Evolutionary conservation across 2,329 filamentous ascomycete species (phyloP).

Genomic region (Aspergillus sp.): DNA sequence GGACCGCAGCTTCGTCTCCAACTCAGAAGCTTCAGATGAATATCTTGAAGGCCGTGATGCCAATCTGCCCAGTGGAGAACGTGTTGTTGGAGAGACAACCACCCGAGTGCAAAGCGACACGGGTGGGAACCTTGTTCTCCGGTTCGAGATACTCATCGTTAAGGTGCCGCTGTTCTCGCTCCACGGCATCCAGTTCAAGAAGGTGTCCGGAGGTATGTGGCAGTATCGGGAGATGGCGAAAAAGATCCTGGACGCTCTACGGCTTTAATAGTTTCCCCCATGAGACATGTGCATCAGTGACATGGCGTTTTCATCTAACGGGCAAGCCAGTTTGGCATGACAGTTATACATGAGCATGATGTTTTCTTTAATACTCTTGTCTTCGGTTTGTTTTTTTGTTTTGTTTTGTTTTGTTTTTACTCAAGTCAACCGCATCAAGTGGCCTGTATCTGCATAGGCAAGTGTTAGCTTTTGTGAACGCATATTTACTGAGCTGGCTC

Average conservation of each 20-base stretch:
- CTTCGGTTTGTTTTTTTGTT: slow-evolving; percentile 17
- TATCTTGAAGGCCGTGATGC: slow-evolving; percentile 55
- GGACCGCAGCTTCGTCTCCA: slow-evolving; percentile 74
- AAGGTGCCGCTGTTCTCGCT: slow-evolving; percentile 91
- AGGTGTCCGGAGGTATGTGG: slow-evolving; percentile 92
- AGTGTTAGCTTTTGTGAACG: slow-evolving; percentile 15
- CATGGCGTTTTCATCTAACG: slow-evolving; percentile 8
- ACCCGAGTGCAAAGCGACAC: slow-evolving; percentile 90
- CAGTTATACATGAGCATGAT: slow-evolving; percentile 29
- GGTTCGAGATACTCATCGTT: slow-evolving; percentile 96
- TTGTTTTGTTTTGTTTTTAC: slow-evolving; percentile 13
- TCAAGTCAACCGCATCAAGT: slow-evolving; percentile 8
- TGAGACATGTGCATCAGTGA: slow-evolving; percentile 16
- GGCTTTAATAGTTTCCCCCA: slow-evolving; percentile 53
- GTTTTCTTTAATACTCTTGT: slow-evolving; percentile 11
- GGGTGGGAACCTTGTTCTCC: slow-evolving; percentile 77
- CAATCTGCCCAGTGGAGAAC: slow-evolving; percentile 52
- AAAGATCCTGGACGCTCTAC: slow-evolving; percentile 83
- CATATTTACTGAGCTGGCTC: slow-evolving; percentile 23
- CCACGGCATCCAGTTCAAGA: slow-evolving; percentile 98
- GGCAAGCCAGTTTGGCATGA: slow-evolving; percentile 21
- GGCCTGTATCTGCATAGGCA: slow-evolving; percentile 13
- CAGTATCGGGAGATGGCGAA: slow-evolving; percentile 99
- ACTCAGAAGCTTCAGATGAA: slow-evolving; percentile 82
- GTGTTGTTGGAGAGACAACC: slow-evolving; percentile 79